Evolutionary conservation across 495 filamentous ascomycete species (phyloP).

Genomic region (Aspergillus sclerotiicarbonarius): DNA sequence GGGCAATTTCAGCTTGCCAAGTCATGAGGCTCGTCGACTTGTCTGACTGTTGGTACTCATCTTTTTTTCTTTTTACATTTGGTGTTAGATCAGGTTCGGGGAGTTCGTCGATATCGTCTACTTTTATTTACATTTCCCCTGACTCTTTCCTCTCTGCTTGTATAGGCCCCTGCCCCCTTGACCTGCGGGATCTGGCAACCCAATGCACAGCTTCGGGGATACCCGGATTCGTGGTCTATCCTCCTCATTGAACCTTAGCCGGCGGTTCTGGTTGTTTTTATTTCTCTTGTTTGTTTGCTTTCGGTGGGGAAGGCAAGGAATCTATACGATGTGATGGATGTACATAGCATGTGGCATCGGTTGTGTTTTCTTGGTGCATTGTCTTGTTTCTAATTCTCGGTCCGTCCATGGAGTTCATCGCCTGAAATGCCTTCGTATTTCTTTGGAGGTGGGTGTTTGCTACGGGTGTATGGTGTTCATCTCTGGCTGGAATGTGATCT

Average conservation of each 20-base stretch:
- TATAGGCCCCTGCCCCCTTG: slow-evolving; percentile 15
- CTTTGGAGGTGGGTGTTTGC: slow-evolving; percentile 22
- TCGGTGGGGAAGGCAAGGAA: slow-evolving; percentile 10
- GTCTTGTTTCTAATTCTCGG: slow-evolving; percentile 12
- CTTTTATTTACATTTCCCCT: slow-evolving; percentile 4
- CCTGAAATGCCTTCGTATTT: slow-evolving; percentile 17
- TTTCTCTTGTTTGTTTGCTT: slow-evolving; percentile 9
- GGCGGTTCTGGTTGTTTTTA: background rate
- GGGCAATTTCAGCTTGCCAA: slow-evolving; percentile 44
- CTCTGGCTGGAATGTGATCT: slow-evolving; percentile 19
- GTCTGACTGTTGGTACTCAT: background rate
- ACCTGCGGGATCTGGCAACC: background rate
- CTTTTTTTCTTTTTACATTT: background rate
- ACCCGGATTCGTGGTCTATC: background rate
- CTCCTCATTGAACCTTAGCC: background rate
- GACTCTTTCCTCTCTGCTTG: slow-evolving; percentile 11
- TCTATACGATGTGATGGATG: slow-evolving; percentile 27
- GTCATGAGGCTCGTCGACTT: slow-evolving; percentile 26
- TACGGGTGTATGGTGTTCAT: slow-evolving; percentile 29
- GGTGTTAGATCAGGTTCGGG: slow-evolving; percentile 27
- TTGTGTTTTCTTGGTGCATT: slow-evolving; percentile 19
- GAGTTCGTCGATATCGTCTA: slow-evolving; percentile 24
- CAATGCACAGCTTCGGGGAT: background rate
- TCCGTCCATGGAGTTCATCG: slow-evolving; percentile 15
- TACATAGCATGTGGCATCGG: slow-evolving; percentile 26